Evolutionary conservation across 2,329 filamentous ascomycete species (phyloP), one percentile per base, ranked within the genome.

Genomic region (Diaporthe sp.): DNA sequence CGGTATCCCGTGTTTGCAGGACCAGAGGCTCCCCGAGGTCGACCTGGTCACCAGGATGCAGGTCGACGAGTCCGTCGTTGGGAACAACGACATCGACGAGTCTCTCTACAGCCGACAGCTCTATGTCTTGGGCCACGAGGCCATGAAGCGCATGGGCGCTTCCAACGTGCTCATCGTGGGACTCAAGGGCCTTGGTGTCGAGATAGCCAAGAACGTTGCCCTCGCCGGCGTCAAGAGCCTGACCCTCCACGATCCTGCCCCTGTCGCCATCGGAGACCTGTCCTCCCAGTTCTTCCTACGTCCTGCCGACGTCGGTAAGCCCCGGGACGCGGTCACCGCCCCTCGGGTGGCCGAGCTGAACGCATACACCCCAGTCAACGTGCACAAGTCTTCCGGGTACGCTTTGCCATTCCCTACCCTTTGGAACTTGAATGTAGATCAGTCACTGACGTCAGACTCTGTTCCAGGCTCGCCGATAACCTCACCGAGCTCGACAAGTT

Each of bases 101-200:
- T 92, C 92, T 74, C 91, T 94, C 80, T 94, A 94, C 87, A 94
- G 92, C 83, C 90, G 92, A 82, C 92, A 94, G 86, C 92, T 94
- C 80, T 94, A 94, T 82, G 92, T 93, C 76, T 84, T 93, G 71
- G 92, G 92, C 78, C 92, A 93, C 81, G 92, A 93, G 85, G 97
- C 97, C 79, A 99, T 99, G 97, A 98, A 98, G 90, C 95, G 97
- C 82, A 99, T 99, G 97, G 92, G 96, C 82, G 94, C 95, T 77
- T 98, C 97, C 73, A 97, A 98, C 83, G 91, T 99, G 76, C 94
- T 99, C 72, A 90, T 99, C 74, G 94, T 96, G 77, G 97, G 97
- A 78, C 88, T 98, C 79, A 96, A 97, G 84, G 97, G 97, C 71
- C 91, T 99, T 55, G 97, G 97, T 87, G 96, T 98, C 74, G 97